Percentiles rank a stretch among this genome's conserved stretches.
phyloP scores from a whole-genome alignment of 1,284 basidiomycete genomes.

The Leucoagaricus sp. region DNA sequence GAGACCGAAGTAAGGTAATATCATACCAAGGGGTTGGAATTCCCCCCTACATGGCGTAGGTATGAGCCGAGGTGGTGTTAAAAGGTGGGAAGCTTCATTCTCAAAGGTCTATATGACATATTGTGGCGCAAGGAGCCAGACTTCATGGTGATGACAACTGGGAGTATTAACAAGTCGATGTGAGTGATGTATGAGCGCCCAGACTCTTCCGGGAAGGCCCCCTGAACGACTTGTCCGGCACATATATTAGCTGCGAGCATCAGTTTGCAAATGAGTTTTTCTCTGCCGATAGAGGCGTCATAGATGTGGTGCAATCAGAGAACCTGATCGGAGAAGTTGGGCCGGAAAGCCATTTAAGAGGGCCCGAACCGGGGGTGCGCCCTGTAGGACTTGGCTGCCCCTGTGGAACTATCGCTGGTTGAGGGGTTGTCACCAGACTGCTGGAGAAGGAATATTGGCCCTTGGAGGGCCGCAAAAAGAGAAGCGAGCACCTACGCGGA shows the following conservation, averaged over 20 bases:
- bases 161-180: background rate
- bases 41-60: constrained; percentile 2
- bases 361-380: background rate
- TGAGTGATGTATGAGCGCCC: background rate
- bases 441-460: background rate
- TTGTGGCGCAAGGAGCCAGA: constrained; percentile 11
- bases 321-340: background rate
- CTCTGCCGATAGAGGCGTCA: background rate
- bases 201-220: background rate
- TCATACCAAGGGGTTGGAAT: constrained; percentile 2
- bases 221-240: background rate
- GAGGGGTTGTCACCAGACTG: background rate
- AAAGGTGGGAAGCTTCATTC: background rate
- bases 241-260: background rate
- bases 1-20: constrained; percentile 8
- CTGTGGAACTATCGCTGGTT: background rate
- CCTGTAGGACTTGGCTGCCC: background rate
- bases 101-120: background rate
- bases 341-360: constrained; percentile 1
- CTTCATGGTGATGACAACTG: constrained; percentile 7
- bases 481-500: background rate
- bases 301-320: constrained; percentile 1
- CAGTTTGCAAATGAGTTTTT: background rate
- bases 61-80: constrained; percentile 7
- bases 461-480: background rate